These are phyloP conservation scores for Linnemannia schmuckeri DNA, from an alignment of 192 early-diverging fungal genomes.

Conservation along the genomic window DNA sequence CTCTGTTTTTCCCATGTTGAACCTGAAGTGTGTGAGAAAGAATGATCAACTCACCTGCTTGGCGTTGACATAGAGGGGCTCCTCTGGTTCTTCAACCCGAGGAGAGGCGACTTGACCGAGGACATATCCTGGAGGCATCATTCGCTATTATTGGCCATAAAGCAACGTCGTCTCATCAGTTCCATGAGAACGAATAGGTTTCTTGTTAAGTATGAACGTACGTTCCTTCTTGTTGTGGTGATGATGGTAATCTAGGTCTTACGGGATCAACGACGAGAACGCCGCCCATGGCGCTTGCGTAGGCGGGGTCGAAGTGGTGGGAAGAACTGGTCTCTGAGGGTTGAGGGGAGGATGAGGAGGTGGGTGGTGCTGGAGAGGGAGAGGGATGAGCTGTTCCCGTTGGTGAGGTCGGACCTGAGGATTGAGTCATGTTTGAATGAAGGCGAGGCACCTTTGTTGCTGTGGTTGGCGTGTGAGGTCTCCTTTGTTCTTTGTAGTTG, in stretches of 20 bases:
- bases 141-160: slow-evolving; percentile 18
- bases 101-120: slow-evolving; percentile 38
- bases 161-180: not conserved
- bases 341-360: slow-evolving; percentile 35
- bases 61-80: slow-evolving; percentile 95
- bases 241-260: not conserved
- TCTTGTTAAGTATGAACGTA: not conserved
- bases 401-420: slow-evolving; percentile 21
- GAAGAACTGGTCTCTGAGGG: slow-evolving; percentile 13
- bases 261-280: slow-evolving; percentile 54
- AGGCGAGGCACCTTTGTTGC: too few species aligned
- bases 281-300: slow-evolving; percentile 28
- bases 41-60: slow-evolving; percentile 67
- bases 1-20: not conserved
- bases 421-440: slow-evolving; percentile 13
- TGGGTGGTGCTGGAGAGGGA: slow-evolving; percentile 30
- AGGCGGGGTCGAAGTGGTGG: slow-evolving; percentile 31
- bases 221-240: not conserved
- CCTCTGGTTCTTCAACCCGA: slow-evolving; percentile 62
- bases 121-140: slow-evolving; percentile 46
- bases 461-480: not conserved
- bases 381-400: slow-evolving; percentile 23
- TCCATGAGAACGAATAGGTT: not conserved
- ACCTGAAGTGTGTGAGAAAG: not conserved
- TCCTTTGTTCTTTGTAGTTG: not conserved